These are phyloP conservation scores for Solanum habrochaites DNA, from an alignment of 257 asterid species.

Conservation along the genomic window DNA sequence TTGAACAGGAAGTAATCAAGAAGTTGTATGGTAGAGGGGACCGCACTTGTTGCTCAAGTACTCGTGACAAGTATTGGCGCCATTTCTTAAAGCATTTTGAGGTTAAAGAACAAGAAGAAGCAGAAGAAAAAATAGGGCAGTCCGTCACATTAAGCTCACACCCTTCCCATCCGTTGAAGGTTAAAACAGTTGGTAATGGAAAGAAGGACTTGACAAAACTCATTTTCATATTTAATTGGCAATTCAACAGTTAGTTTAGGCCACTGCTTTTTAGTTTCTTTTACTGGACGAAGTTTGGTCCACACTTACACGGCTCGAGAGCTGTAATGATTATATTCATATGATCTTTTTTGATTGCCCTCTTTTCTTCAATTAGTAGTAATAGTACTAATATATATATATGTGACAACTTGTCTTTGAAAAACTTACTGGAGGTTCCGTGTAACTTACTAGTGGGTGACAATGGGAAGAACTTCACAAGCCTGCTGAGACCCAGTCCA, in stretches of 20 bases:
- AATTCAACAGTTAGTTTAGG: neutral
- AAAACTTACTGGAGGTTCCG: neutral
- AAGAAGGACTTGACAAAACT: neutral
- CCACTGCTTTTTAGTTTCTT: neutral
- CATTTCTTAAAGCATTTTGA: neutral
- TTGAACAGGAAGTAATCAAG: neutral
- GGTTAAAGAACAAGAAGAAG: neutral
- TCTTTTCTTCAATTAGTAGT: neutral
- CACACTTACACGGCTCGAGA: neutral
- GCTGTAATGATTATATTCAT: neutral
- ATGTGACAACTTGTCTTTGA: neutral
- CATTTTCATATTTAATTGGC: neutral
- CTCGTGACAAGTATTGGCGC: neutral
- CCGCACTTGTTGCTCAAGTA: neutral
- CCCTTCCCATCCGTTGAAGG: neutral
- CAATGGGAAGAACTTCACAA: constrained; percentile 4
- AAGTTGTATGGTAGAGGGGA: neutral
- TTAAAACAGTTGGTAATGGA: neutral
- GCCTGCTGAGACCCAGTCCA: constrained; percentile 46
- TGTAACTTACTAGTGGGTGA: neutral
- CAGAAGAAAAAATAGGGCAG: neutral
- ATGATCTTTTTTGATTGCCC: neutral
- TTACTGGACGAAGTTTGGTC: neutral
- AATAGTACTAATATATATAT: neutral
- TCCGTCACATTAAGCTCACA: neutral